Conservation (phyloP, 148 eudicot genomes). For the Fagopyrum homotropicum region DNA sequence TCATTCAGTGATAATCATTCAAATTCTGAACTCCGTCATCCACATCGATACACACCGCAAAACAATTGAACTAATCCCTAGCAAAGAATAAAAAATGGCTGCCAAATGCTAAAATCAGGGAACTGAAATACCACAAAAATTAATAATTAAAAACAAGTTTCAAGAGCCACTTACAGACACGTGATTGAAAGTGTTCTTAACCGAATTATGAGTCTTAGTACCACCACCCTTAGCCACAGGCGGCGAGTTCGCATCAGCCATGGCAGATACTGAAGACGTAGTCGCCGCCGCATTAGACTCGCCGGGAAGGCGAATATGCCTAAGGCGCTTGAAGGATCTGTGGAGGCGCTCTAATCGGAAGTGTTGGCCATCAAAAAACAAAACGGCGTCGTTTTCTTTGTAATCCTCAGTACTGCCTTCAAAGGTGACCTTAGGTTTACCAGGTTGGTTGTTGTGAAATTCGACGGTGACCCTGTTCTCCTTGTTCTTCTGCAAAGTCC, state of each 20-base stretch:
- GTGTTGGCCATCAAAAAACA: constrained; percentile 71
- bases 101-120: not conserved
- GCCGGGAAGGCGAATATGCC: constrained; percentile 65
- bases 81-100: not conserved
- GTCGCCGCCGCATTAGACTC: constrained; percentile 44
- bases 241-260: constrained; percentile 27
- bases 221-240: constrained; percentile 35
- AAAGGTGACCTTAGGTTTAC: constrained; percentile 72
- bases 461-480: constrained; percentile 79
- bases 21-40: not conserved
- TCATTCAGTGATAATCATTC: constrained; percentile 3
- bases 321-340: constrained; percentile 71
- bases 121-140: not conserved
- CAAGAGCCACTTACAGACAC: constrained; percentile 34
- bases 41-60: not conserved
- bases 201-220: constrained; percentile 30
- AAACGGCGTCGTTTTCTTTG: constrained; percentile 86
- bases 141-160: not conserved
- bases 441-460: constrained; percentile 64
- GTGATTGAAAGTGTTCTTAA: constrained; percentile 31
- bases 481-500: constrained; percentile 63
- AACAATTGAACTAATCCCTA: not conserved
- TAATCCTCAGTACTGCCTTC: constrained; percentile 82
- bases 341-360: constrained; percentile 84
- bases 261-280: constrained; percentile 28